phyloP scores from a whole-genome alignment of 305 asterid genomes.

The Fraxinus sp. region DNA sequence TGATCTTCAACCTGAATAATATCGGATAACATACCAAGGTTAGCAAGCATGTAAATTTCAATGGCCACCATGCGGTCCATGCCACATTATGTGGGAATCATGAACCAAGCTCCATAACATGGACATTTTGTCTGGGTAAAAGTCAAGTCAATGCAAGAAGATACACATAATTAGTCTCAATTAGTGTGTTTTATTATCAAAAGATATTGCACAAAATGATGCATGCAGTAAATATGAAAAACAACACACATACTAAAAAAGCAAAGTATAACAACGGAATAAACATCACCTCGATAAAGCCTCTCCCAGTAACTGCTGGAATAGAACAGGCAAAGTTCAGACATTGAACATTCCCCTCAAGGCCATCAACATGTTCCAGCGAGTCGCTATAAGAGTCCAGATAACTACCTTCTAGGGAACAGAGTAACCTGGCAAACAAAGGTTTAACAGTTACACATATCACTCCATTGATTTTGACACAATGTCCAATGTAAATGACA shows the following conservation, averaged over 20 bases:
- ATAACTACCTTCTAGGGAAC: slow-evolving; percentile 67
- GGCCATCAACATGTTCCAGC: slow-evolving; percentile 35
- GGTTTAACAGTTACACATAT: slow-evolving; percentile 13
- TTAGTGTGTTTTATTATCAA: not conserved
- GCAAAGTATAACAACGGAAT: slow-evolving; percentile 9
- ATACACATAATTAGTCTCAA: slow-evolving; percentile 10
- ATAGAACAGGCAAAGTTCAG: slow-evolving; percentile 50
- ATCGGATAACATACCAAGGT: slow-evolving; percentile 16
- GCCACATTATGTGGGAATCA: not conserved
- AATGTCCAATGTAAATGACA: not conserved
- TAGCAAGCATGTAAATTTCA: slow-evolving; percentile 11
- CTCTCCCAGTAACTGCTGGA: slow-evolving; percentile 67
- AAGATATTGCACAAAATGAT: slow-evolving; percentile 7
- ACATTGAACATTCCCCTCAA: slow-evolving; percentile 41
- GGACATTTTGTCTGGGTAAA: not conserved
- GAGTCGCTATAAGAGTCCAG: slow-evolving; percentile 44
- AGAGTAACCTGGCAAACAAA: slow-evolving; percentile 51
- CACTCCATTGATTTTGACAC: slow-evolving; percentile 1
- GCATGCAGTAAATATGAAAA: slow-evolving; percentile 11
- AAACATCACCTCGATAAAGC: slow-evolving; percentile 65
- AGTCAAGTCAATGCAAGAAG: not conserved
- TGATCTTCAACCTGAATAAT: slow-evolving; percentile 61
- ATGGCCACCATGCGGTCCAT: not conserved
- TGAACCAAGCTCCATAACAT: not conserved
- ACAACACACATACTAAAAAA: slow-evolving; percentile 1